Evolutionary conservation across 768 basidiomycete species (phyloP).

Genomic region (Tricholoma bakamatsutake): DNA sequence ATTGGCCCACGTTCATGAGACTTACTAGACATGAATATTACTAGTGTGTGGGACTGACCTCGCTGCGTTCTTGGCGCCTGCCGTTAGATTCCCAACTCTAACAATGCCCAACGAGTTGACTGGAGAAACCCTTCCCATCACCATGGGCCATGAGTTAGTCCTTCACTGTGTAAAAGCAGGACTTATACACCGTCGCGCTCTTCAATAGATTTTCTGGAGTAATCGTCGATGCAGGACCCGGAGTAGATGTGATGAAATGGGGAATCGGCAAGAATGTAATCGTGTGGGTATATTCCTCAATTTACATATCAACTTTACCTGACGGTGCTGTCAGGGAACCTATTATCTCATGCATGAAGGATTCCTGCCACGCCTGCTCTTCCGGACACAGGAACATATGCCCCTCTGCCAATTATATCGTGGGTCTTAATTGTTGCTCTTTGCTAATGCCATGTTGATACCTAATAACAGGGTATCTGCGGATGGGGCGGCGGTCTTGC

Average conservation of each 20-base stretch:
- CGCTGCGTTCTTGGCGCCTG: conserved; percentile 29
- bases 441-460: background rate
- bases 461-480: conserved; percentile 23
- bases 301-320: background rate
- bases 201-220: conserved; percentile 24
- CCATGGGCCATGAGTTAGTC: conserved; percentile 38
- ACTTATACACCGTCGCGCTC: background rate
- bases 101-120: conserved; percentile 30
- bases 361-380: conserved; percentile 26
- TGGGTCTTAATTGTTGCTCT: conserved; percentile 10
- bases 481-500: conserved; percentile 37
- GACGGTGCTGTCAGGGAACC: conserved; percentile 26
- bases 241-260: conserved; percentile 24
- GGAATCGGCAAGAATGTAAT: conserved; percentile 20
- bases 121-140: conserved; percentile 31
- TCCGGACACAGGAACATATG: conserved; percentile 26
- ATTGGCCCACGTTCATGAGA: background rate
- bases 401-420: conserved; percentile 25
- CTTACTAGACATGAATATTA: background rate
- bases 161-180: background rate
- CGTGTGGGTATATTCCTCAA: background rate
- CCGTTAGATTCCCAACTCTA: conserved; percentile 22
- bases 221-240: conserved; percentile 24
- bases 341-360: conserved; percentile 28
- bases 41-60: conserved; percentile 40